Conservation (phyloP, 176 grass and related monocot species). For the Eleusine indica region DNA sequence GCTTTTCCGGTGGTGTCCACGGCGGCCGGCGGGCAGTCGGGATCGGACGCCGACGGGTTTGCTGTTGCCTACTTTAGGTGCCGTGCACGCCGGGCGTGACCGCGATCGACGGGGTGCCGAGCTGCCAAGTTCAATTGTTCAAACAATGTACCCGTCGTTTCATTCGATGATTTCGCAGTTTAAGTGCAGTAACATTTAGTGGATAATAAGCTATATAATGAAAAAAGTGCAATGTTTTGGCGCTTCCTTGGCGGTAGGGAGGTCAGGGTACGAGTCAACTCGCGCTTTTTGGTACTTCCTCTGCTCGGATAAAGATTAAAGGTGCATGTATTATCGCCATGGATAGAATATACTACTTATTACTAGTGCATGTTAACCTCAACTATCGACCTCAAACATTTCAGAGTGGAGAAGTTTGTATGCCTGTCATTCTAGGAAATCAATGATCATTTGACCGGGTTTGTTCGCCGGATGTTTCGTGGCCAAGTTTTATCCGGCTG, state of each 20-base stretch:
- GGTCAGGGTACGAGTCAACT: no score
- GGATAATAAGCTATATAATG: not conserved
- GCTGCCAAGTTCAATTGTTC: not conserved
- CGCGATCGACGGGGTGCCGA: not conserved
- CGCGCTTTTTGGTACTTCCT: not conserved
- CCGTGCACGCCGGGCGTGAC: not conserved
- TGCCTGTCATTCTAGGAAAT: not conserved
- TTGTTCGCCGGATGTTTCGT: not conserved
- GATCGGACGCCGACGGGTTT: not conserved
- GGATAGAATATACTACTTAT: no score
- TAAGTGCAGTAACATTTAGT: no score
- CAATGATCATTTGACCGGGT: not conserved
- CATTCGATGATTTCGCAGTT: not conserved
- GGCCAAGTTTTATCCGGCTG: not conserved
- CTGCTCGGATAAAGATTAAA: not conserved
- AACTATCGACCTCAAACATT: not conserved
- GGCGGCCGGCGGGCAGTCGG: not conserved
- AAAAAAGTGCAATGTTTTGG: not conserved
- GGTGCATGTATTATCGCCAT: no score
- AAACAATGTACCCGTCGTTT: no score
- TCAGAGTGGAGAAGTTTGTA: not conserved
- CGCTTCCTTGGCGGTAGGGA: no score
- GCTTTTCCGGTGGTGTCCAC: not conserved
- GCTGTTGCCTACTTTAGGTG: not conserved
- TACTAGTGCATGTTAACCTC: no score